A percentile compares a stretch with the other conserved stretches of the same genome.
These are phyloP conservation scores for Ophiocordyceps polyrhachis-furcata DNA, from an alignment of 2,329 filamentous ascomycete species.

Conservation along the genomic window DNA sequence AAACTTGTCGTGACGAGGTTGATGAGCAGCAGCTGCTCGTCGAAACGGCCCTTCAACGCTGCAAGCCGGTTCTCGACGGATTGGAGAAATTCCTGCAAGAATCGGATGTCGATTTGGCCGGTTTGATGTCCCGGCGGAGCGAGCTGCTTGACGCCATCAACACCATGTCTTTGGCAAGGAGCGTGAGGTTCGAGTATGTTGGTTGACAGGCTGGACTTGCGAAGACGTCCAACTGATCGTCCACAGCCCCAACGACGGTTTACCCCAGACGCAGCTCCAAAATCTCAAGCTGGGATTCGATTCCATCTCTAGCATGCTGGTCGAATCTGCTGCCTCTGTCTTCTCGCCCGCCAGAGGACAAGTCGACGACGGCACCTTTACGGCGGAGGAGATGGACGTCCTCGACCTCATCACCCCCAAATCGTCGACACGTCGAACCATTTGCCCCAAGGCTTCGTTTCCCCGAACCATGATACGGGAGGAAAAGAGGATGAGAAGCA, in stretches of 20 bases:
- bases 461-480: neutral
- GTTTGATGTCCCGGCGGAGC: neutral
- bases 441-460: neutral
- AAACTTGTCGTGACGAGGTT: neutral
- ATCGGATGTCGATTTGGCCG: neutral
- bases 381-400: neutral
- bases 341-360: neutral
- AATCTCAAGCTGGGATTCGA: neutral
- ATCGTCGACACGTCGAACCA: neutral
- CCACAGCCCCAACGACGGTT: neutral
- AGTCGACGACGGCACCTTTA: neutral
- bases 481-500: neutral
- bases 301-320: neutral
- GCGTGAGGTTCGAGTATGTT: neutral
- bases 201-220: neutral
- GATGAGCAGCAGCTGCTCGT: neutral
- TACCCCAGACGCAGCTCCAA: neutral
- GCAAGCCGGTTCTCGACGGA: neutral
- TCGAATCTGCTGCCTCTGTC: neutral
- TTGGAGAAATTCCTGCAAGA: neutral
- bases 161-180: neutral
- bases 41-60: neutral
- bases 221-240: neutral
- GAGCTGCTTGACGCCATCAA: neutral
- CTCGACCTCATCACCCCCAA: neutral